Evolutionary conservation across 208 protist genomes (phyloP).

Genomic region (Wallacemonas sp.): DNA sequence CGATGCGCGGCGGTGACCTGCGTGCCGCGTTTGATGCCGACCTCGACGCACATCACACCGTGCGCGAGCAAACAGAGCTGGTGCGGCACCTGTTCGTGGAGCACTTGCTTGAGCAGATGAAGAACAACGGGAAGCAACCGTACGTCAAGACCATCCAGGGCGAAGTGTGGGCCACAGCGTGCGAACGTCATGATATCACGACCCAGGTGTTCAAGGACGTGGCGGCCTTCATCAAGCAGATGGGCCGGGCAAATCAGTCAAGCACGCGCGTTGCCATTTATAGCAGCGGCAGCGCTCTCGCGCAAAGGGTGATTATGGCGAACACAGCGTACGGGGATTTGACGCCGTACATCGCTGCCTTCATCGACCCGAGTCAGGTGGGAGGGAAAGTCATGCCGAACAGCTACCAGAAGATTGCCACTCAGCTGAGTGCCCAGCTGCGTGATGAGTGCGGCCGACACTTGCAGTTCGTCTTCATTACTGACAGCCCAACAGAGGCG

Average conservation of each 20-base stretch:
- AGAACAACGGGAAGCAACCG: constrained; percentile 12
- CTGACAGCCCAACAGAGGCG: constrained; percentile 50
- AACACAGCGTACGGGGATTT: constrained; percentile 69
- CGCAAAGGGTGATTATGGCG: constrained; percentile 78
- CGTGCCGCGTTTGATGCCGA: constrained; percentile 12
- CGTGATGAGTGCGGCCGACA: constrained; percentile 1
- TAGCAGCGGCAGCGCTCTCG: constrained; percentile 51
- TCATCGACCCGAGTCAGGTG: constrained; percentile 76
- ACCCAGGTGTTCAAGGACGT: constrained; percentile 25
- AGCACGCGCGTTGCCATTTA: constrained; percentile 72
- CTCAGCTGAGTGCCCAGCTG: constrained; percentile 19
- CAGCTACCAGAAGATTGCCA: constrained; percentile 70
- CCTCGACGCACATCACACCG: not conserved
- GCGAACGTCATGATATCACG: not conserved
- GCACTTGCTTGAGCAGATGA: constrained; percentile 18
- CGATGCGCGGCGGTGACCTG: not conserved
- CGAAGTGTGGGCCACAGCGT: constrained; percentile 39
- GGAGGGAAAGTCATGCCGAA: constrained; percentile 57
- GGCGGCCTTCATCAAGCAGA: constrained; percentile 15
- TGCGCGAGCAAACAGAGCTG: not conserved
- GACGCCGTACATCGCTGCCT: constrained; percentile 53
- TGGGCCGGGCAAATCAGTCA: constrained; percentile 5
- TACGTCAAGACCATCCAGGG: constrained; percentile 78
- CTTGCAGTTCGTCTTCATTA: constrained; percentile 57
- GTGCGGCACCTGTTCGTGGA: constrained; percentile 24